A percentile compares a stretch with the other conserved stretches of the same genome.
phyloP scores from a whole-genome alignment of 345 rosid species.

The Corymbia maculata region DNA sequence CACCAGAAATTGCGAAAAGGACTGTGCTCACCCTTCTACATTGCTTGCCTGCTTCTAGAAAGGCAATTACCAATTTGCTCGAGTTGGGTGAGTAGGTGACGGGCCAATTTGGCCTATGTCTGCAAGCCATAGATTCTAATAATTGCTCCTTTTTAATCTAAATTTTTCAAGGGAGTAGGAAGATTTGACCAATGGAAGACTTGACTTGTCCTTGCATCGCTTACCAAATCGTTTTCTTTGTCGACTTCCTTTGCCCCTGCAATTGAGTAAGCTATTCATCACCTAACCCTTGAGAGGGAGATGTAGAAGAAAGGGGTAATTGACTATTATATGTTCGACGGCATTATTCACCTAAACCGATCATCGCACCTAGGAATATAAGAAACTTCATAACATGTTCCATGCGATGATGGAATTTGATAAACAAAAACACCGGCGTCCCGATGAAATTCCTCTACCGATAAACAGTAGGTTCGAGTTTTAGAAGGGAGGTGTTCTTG shows the following conservation, averaged over 20 bases:
- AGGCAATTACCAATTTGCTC: not conserved
- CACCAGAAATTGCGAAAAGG: not conserved
- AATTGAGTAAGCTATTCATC: not conserved
- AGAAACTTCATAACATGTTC: not conserved
- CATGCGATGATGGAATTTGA: not conserved
- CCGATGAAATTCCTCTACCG: rapidly evolving
- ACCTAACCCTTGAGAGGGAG: not conserved
- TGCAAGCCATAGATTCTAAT: not conserved
- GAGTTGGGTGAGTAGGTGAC: not conserved
- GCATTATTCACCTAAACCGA: not conserved
- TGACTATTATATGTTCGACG: not conserved
- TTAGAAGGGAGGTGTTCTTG: not conserved
- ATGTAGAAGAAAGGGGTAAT: not conserved
- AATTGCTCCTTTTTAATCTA: not conserved
- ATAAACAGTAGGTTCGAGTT: not conserved
- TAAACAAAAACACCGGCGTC: not conserved
- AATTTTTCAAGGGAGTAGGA: not conserved
- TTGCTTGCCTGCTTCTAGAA: not conserved
- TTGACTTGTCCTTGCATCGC: not conserved
- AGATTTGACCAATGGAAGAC: not conserved
- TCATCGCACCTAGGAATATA: not conserved
- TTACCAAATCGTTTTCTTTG: not conserved
- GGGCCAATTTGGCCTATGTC: not conserved
- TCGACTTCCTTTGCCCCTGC: not conserved
- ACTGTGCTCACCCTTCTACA: not conserved